Evolutionary conservation across 1,139 yeast genomes (phyloP).

Genomic region (Yamadazyma sp.): DNA sequence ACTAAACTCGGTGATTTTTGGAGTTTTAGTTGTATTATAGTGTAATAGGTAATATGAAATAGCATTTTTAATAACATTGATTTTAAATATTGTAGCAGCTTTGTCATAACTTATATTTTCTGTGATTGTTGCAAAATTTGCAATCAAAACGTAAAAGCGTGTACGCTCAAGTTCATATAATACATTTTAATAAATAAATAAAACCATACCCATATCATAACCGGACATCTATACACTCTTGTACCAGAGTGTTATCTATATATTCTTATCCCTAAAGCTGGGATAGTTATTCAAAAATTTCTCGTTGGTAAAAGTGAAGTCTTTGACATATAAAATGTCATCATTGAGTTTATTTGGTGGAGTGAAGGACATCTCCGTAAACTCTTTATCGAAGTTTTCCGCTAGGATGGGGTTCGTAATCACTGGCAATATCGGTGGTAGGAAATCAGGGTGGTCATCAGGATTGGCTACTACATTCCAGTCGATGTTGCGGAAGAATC

Average conservation of each 20-base stretch:
- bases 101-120: not conserved
- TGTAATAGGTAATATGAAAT: not conserved
- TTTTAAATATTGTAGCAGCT: no score
- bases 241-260: no score
- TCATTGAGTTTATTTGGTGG: conserved; percentile 29
- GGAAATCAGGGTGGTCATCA: conserved; percentile 24
- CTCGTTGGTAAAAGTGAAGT: conserved; percentile 46
- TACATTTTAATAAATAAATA: not conserved
- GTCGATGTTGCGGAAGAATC: conserved; percentile 75
- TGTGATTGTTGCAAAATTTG: not conserved
- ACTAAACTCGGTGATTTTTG: conserved; percentile 10
- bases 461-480: conserved; percentile 65
- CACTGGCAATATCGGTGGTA: conserved; percentile 84
- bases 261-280: not conserved
- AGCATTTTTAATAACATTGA: not conserved
- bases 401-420: conserved; percentile 86
- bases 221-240: no score
- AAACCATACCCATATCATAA: no score
- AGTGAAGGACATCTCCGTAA: conserved; percentile 69
- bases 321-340: conserved; percentile 43
- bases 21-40: conserved; percentile 12
- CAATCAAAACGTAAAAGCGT: not conserved
- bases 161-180: not conserved
- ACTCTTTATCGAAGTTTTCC: conserved; percentile 87
- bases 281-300: conserved; percentile 25